These are phyloP conservation scores for Lactifluus piperatus DNA, from an alignment of 768 basidiomycete species.

Conservation along the genomic window DNA sequence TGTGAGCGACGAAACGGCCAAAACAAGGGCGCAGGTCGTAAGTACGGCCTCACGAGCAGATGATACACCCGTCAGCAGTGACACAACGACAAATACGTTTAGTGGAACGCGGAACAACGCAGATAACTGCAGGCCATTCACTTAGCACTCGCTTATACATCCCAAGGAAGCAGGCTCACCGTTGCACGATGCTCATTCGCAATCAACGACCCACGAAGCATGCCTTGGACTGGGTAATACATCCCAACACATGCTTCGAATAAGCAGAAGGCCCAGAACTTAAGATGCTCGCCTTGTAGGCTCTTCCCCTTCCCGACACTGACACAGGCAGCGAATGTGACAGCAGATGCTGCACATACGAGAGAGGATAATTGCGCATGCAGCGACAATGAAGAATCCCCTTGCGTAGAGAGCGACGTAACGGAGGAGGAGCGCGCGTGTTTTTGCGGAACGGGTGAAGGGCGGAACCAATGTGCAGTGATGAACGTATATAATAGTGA, in stretches of 20 bases:
- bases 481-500: constrained; percentile 58
- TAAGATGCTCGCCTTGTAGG: constrained; percentile 34
- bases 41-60: constrained; percentile 55
- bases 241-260: constrained; percentile 74
- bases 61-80: constrained; percentile 60
- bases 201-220: constrained; percentile 56
- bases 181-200: constrained; percentile 69
- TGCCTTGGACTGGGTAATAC: constrained; percentile 75
- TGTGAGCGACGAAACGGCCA: constrained; percentile 50
- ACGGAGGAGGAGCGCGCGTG: constrained; percentile 9
- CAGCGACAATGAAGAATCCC: constrained; percentile 40
- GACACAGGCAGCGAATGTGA: constrained; percentile 46
- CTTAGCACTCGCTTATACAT: neutral
- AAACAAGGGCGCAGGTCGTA: constrained; percentile 45
- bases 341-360: constrained; percentile 50
- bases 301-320: constrained; percentile 22
- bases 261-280: constrained; percentile 67
- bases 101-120: constrained; percentile 68
- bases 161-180: constrained; percentile 31
- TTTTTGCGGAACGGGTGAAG: constrained; percentile 17
- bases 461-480: constrained; percentile 22
- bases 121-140: constrained; percentile 37
- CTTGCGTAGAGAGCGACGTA: neutral
- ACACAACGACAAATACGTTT: constrained; percentile 63
- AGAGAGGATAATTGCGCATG: constrained; percentile 61